Base-by-base conservation (phyloP, 192 early-diverging fungal species). In the Entomortierella chlamydospora region DNA sequence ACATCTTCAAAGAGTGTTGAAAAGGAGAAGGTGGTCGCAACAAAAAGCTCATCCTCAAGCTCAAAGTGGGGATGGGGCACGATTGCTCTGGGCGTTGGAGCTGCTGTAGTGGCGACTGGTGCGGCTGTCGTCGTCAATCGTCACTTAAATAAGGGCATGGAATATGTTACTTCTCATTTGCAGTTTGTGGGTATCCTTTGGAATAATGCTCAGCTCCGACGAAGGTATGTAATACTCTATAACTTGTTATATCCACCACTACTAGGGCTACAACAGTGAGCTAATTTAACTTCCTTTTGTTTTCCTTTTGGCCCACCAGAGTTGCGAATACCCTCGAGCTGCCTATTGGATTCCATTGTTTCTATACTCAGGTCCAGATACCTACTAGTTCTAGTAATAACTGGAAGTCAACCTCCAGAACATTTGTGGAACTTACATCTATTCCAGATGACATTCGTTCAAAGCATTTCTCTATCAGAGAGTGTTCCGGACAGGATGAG, bases 131-230 rank as follows among this genome's bases (percentile, higher is more conserved):
- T 83, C 18, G 51, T 79, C 42, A 70, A 61, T 37, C 70, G 26
- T 12, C 64, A 81, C 41, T 63, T 80, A 60, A 81, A 85, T 17
- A 72, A 60, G 12, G 77, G 82, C 15, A 51, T 84, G 41, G 69
- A 65, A 3, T 82, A 82, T 50, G 52, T 76, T 1, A 81, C 68
- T 49, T 83, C 82, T 8, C 82, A 89, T 47, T 41, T 89, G 4
- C 73, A 87, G 59, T 89, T 84, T 79, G 83, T 89, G 20, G 81
- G 83, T 37, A 81, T 76, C n/a, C 81, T 89, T 33, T 79, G 70
- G 50, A 78, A 86, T 42, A 54, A 20, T 53, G 8, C 66, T 25
- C 83, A 82, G 30, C 82, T 77, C 12, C 53, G 57, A 28, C 41
- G 83, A 61, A 83, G 88, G 88, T 85, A 85, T 8, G 15, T 45